These are phyloP conservation scores for Passiflora organensis DNA, from an alignment of 345 rosid genomes.

Conservation along the genomic window DNA sequence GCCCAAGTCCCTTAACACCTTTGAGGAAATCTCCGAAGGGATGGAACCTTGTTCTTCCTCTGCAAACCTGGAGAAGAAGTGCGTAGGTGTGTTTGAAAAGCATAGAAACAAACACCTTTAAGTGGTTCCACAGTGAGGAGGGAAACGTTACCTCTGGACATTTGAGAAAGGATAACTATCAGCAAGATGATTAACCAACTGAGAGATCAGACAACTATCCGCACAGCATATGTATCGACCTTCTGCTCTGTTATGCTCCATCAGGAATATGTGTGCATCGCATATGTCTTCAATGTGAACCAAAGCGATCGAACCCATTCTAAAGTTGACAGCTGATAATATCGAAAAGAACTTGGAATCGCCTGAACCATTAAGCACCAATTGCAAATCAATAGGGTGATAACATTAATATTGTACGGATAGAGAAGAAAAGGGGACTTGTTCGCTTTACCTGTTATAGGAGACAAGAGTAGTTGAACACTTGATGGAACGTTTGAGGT, in stretches of 20 bases:
- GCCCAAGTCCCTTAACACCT: slow-evolving; percentile 58
- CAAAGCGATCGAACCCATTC: slow-evolving; percentile 75
- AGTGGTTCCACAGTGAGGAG: background rate
- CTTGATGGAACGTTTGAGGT: slow-evolving; percentile 64
- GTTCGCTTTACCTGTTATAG: slow-evolving; percentile 46
- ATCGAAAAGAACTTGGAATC: slow-evolving; percentile 46
- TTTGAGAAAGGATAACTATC: slow-evolving; percentile 29
- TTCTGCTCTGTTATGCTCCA: slow-evolving; percentile 51
- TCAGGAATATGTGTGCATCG: slow-evolving; percentile 55
- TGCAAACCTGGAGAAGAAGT: slow-evolving; percentile 25
- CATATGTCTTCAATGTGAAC: slow-evolving; percentile 81
- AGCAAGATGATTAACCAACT: slow-evolving; percentile 36
- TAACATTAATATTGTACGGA: too few relatives aligned
- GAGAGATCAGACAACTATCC: slow-evolving; percentile 35
- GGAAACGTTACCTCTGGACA: slow-evolving; percentile 29
- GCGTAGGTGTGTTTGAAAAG: too few relatives aligned
- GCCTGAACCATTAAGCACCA: slow-evolving; percentile 33
- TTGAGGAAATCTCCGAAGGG: slow-evolving; percentile 63
- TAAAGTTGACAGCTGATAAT: slow-evolving; percentile 54
- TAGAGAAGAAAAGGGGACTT: background rate
- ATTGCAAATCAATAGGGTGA: too few relatives aligned
- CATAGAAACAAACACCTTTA: slow-evolving; percentile 9
- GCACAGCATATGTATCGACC: slow-evolving; percentile 66
- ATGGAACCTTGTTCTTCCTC: slow-evolving; percentile 20
- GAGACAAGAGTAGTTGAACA: slow-evolving; percentile 66